Base-by-base conservation (phyloP, 2,329 filamentous ascomycete genomes). In the Colletotrichum trifolii region DNA sequence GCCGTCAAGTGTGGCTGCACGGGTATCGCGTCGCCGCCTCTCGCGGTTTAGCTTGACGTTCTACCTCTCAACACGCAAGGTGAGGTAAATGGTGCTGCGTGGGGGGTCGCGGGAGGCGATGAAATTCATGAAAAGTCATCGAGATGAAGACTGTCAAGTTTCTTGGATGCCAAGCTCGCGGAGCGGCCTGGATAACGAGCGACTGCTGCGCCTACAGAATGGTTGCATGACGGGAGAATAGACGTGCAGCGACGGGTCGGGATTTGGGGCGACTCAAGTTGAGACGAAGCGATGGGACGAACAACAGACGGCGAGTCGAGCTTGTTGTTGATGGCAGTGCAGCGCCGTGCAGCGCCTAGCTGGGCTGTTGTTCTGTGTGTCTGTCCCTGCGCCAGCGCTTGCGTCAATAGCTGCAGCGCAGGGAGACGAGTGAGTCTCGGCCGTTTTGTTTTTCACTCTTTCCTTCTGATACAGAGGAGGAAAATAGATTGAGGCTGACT, bases 311-410 rank as follows among this genome's bases (percentile, higher is more conserved):
- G 10, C 15, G 15, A 46, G 43, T 17, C 43, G n/a, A n/a, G 43
- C 43, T 46, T 15, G 43, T n/a, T 17, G 15, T n/a, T 46, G 43
- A 25, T 25, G 25, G 25, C 25, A 25, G 4, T 25, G 25, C 4
- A 3, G 25, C 25, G 25, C 25, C 3, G 25, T 25, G 25, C 25
- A 3, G 25, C 4, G 25, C 4, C 25, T 25, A 25, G 25, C 25
- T 25, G 25, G 3, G 25, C 25, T 25, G 25, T 25, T 25, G 25
- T 25, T 46, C 43, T 25, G 15, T 35, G 15, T 33, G 8, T 43
- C 2, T 46, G 43, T 56, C 54, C 35, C 42, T 56, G 54, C 54
- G 36, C 42, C 42, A 13, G 4, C 15, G n/a, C 17, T 33, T 17
- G 3, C 15, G 9, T 47, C 33, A 43, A 15, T 15, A 35, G 25